Evolutionary conservation across 176 grass and related monocot species (phyloP).

Genomic region (Miscanthus lutarioriparius): DNA sequence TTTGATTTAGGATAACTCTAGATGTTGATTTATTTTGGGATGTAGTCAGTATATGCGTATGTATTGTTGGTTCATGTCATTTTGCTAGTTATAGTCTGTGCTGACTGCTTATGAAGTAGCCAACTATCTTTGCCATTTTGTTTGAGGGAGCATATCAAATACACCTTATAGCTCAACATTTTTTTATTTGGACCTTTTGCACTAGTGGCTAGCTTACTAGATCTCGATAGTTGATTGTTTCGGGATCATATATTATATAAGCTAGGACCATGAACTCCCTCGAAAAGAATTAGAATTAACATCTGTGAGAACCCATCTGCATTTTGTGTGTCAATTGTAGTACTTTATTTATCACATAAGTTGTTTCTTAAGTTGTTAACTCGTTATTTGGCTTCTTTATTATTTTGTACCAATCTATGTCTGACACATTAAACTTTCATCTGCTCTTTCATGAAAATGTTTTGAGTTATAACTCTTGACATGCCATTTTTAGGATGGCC

Average conservation of each 20-base stretch:
- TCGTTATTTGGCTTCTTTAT: constrained; percentile 1
- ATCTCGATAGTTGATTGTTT: too few species aligned
- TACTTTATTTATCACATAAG: neutral
- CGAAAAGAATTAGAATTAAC: neutral
- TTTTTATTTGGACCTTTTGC: neutral
- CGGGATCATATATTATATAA: too few species aligned
- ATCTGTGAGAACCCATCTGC: neutral
- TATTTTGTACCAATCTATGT: neutral
- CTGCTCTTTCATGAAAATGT: neutral
- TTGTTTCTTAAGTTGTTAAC: neutral
- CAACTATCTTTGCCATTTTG: neutral
- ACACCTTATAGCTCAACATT: neutral
- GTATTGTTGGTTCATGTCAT: neutral
- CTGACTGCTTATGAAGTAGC: neutral
- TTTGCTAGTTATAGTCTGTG: neutral
- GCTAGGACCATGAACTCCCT: neutral
- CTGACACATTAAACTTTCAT: neutral
- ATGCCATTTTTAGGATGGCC: constrained; percentile 58
- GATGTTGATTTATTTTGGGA: neutral
- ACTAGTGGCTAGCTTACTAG: neutral
- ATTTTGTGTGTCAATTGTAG: neutral
- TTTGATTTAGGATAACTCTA: neutral
- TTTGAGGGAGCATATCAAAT: neutral
- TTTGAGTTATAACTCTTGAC: neutral
- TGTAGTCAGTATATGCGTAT: neutral